Evolutionary conservation across 305 asterid genomes (phyloP).

Genomic region (Vinca major): DNA sequence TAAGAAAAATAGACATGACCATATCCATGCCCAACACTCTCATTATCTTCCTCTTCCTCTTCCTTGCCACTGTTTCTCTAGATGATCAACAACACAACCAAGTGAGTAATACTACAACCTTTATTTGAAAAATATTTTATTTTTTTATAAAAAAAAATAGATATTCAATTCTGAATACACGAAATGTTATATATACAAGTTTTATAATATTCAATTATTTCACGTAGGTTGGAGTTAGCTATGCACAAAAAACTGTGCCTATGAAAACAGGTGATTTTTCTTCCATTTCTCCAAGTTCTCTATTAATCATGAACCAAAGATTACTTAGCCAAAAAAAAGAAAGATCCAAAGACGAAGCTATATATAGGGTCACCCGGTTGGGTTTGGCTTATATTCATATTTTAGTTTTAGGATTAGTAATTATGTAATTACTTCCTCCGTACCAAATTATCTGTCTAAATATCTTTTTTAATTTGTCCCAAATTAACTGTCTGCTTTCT

Average conservation of each 20-base stretch:
- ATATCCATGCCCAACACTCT: background rate
- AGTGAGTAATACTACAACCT: background rate
- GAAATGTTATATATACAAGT: too few species aligned
- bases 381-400: too few species aligned
- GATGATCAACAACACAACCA: background rate
- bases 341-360: too few species aligned
- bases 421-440: too few species aligned
- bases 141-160: background rate
- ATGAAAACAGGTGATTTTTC: background rate
- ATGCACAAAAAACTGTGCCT: background rate
- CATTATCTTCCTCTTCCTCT: background rate
- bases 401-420: too few species aligned
- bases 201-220: background rate
- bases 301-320: too few species aligned
- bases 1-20: background rate
- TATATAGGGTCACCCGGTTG: too few species aligned
- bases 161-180: too few species aligned
- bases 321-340: too few species aligned
- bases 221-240: background rate
- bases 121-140: background rate
- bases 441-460: too few species aligned
- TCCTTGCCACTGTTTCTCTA: background rate
- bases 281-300: background rate
- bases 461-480: too few species aligned
- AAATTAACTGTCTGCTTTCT: too few species aligned